Percentiles rank a stretch among this genome's conserved stretches.
phyloP scores from a whole-genome alignment of 176 grass and related monocot species.

The Cocos nucifera region DNA sequence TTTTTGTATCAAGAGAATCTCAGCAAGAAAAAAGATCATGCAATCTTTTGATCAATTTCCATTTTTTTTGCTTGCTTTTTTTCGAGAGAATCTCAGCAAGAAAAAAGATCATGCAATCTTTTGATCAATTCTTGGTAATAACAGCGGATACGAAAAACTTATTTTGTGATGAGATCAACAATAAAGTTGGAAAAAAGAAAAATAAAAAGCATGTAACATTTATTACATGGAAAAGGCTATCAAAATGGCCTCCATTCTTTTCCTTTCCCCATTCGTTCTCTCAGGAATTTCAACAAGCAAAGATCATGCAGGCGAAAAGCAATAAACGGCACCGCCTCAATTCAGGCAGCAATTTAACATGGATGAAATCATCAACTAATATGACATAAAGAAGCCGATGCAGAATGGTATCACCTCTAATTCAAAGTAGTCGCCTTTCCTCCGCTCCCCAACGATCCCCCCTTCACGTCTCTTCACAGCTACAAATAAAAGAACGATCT shows the following conservation, averaged over 20 bases:
- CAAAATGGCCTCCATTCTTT: not conserved
- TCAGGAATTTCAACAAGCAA: conserved; percentile 1
- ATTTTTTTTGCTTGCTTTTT: too few species aligned
- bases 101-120: too few species aligned
- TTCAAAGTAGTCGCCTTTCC: conserved; percentile 78
- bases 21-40: too few species aligned
- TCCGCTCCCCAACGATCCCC: conserved; percentile 19
- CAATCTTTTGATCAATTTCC: too few species aligned
- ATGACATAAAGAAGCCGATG: not conserved
- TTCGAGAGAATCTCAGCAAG: too few species aligned
- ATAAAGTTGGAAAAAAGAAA: too few species aligned
- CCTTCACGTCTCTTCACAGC: conserved; percentile 73
- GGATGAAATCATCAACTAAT: not conserved
- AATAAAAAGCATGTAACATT: too few species aligned
- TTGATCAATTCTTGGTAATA: too few species aligned
- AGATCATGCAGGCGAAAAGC: not conserved
- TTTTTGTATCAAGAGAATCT: too few species aligned
- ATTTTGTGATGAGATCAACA: too few species aligned
- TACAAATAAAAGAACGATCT: conserved; percentile 20
- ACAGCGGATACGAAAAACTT: too few species aligned
- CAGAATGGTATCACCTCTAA: conserved; percentile 44
- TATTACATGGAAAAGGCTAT: not conserved
- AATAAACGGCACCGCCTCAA: not conserved
- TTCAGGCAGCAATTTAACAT: too few species aligned
- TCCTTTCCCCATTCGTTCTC: not conserved